Evolutionary conservation across 768 basidiomycete genomes (phyloP).

Genomic region (Tricholoma furcatifolium): DNA sequence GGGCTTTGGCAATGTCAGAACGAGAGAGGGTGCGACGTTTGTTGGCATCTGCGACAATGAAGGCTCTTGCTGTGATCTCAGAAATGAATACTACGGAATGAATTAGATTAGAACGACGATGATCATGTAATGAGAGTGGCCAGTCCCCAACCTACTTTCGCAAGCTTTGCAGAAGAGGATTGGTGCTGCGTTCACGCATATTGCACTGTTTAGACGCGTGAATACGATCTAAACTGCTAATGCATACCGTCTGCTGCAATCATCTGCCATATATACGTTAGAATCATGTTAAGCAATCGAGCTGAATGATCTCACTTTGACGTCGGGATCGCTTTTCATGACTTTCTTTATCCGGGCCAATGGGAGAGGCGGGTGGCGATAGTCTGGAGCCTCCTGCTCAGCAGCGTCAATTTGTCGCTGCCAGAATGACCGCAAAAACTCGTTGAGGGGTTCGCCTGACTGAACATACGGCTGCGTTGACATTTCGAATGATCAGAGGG

Average conservation of each 20-base stretch:
- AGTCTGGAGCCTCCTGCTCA: slow-evolving; percentile 87
- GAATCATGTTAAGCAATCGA: slow-evolving; percentile 7
- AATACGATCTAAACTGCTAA: slow-evolving; percentile 14
- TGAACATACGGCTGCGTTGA: slow-evolving; percentile 64
- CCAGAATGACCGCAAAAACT: slow-evolving; percentile 88
- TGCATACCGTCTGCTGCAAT: slow-evolving; percentile 89
- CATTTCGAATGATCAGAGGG: slow-evolving; percentile 45
- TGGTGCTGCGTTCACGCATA: slow-evolving; percentile 56
- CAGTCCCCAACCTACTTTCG: slow-evolving; percentile 69
- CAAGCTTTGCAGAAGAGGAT: slow-evolving; percentile 98
- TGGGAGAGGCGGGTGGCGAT: slow-evolving; percentile 84
- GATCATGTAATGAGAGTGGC: neutral
- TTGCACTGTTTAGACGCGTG: slow-evolving; percentile 14
- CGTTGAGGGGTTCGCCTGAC: slow-evolving; percentile 81
- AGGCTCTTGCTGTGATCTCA: slow-evolving; percentile 94
- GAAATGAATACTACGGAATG: slow-evolving; percentile 82
- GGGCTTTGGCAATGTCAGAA: slow-evolving; percentile 90
- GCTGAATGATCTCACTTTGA: slow-evolving; percentile 64
- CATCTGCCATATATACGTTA: slow-evolving; percentile 58
- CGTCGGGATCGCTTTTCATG: slow-evolving; percentile 97
- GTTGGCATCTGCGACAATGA: slow-evolving; percentile 92
- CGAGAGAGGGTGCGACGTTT: slow-evolving; percentile 95
- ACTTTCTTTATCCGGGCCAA: slow-evolving; percentile 98
- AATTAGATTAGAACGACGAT: neutral
- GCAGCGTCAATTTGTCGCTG: slow-evolving; percentile 83